Evolutionary conservation across 768 basidiomycete species (phyloP).

Genomic region (Rhizopogon vinicolor): DNA sequence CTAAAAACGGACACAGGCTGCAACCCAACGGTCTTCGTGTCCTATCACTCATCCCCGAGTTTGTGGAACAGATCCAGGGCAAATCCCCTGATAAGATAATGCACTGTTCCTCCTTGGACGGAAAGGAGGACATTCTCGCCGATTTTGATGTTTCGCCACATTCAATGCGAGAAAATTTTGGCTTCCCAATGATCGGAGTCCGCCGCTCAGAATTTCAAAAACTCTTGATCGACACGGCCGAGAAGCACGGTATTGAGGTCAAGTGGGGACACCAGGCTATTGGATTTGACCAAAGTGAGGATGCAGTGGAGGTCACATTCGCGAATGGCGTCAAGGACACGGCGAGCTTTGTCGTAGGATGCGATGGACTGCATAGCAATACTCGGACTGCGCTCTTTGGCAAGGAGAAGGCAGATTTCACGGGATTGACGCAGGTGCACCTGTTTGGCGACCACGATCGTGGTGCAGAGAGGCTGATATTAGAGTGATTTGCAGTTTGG

Average conservation of each 20-base stretch:
- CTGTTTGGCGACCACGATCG: neutral
- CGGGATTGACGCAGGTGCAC: constrained; percentile 34
- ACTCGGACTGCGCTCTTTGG: constrained; percentile 35
- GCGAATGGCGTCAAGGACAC: constrained; percentile 30
- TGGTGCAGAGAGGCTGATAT: neutral
- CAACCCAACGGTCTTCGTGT: constrained; percentile 25
- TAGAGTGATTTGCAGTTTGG: constrained; percentile 24
- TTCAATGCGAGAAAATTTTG: constrained; percentile 13
- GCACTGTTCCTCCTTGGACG: constrained; percentile 16
- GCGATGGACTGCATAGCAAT: constrained; percentile 41
- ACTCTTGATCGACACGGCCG: constrained; percentile 26
- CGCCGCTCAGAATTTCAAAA: constrained; percentile 26
- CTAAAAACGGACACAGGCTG: constrained; percentile 12
- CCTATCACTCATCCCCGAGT: constrained; percentile 22
- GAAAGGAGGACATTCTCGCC: constrained; percentile 23
- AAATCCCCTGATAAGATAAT: constrained; percentile 8
- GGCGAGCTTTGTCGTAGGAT: constrained; percentile 37
- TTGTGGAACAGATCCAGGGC: constrained; percentile 21
- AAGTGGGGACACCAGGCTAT: constrained; percentile 30
- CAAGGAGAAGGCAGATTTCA: constrained; percentile 29
- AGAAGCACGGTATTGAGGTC: constrained; percentile 28
- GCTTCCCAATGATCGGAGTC: constrained; percentile 27
- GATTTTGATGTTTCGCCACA: constrained; percentile 17
- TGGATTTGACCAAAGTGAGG: constrained; percentile 23
- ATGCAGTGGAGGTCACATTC: constrained; percentile 28